These are phyloP conservation scores for Fusarium clavum DNA, from an alignment of 2,329 filamentous ascomycete species.

Conservation along the genomic window DNA sequence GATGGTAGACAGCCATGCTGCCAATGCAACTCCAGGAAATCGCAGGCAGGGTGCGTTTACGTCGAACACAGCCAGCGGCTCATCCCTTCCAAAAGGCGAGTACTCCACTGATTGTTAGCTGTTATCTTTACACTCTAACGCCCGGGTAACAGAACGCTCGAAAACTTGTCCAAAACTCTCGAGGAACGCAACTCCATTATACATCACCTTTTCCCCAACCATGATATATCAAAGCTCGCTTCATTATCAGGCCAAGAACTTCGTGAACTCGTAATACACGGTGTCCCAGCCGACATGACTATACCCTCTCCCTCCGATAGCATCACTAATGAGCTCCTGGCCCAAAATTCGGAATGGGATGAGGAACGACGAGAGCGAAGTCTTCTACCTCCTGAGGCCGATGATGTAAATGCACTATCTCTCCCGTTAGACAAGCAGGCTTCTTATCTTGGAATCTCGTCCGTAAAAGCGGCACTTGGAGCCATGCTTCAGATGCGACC, in stretches of 20 bases:
- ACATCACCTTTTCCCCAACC: not conserved
- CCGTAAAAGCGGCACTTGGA: conserved; percentile 9
- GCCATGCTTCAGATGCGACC: conserved; percentile 12
- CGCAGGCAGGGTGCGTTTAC: no score
- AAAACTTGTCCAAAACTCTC: conserved; percentile 1
- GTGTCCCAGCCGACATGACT: not conserved
- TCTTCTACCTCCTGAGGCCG: conserved; percentile 6
- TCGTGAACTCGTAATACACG: not conserved
- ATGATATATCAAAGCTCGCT: not conserved
- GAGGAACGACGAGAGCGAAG: conserved; percentile 4
- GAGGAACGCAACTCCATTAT: conserved; percentile 7
- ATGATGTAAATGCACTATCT: conserved; percentile 13
- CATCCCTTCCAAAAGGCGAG: no score
- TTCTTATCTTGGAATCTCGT: conserved; percentile 11
- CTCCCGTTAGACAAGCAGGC: conserved; percentile 11
- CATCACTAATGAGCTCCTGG: not conserved
- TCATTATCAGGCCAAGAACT: conserved; percentile 6
- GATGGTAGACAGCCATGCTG: no score
- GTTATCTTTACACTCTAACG: no score
- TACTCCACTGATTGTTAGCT: no score
- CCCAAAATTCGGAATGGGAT: conserved; percentile 4
- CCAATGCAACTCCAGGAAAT: no score
- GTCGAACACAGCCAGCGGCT: no score
- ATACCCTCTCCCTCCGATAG: not conserved
- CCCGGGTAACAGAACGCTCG: not conserved